Conservation (phyloP, 2,329 filamentous ascomycete genomes). For the Simplicillium aogashimaense region DNA sequence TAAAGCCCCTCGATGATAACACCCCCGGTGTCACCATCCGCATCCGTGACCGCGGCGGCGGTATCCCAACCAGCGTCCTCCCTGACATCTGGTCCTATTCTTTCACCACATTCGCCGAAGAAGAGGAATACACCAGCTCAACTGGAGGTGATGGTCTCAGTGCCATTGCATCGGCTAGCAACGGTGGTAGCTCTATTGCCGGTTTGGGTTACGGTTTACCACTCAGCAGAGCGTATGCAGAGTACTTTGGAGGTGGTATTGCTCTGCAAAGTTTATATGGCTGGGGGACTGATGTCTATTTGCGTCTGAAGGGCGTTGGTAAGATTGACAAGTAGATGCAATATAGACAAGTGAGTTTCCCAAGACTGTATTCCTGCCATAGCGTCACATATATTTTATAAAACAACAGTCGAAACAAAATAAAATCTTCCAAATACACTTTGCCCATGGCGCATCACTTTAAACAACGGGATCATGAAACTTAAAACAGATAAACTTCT, state of each 20-base stretch:
- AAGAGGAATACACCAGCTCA: constrained; percentile 31
- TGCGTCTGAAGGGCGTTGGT: constrained; percentile 53
- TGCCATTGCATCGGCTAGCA: constrained; percentile 61
- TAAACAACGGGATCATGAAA: not conserved
- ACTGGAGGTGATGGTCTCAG: constrained; percentile 50
- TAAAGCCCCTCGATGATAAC: constrained; percentile 50
- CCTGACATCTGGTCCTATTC: constrained; percentile 94
- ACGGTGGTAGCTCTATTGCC: constrained; percentile 74
- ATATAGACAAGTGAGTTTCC: too few relatives aligned
- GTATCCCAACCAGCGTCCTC: constrained; percentile 75
- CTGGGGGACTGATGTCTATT: constrained; percentile 71
- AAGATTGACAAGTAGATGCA: constrained; percentile 29
- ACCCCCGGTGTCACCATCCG: constrained; percentile 86
- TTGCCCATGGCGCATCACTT: too few relatives aligned
- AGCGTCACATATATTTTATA: too few relatives aligned
- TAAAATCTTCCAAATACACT: too few relatives aligned
- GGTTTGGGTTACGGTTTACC: constrained; percentile 90
- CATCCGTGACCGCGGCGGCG: constrained; percentile 90
- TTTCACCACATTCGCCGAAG: constrained; percentile 83
- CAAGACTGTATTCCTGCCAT: too few relatives aligned
- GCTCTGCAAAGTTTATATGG: constrained; percentile 91
- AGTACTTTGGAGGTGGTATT: constrained; percentile 96
- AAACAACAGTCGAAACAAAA: too few relatives aligned
- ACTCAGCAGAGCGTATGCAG: constrained; percentile 83
- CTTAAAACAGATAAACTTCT: constrained; percentile 1